phyloP scores from a whole-genome alignment of 2,329 filamentous ascomycete genomes.

The Ascochyta koolunga region DNA sequence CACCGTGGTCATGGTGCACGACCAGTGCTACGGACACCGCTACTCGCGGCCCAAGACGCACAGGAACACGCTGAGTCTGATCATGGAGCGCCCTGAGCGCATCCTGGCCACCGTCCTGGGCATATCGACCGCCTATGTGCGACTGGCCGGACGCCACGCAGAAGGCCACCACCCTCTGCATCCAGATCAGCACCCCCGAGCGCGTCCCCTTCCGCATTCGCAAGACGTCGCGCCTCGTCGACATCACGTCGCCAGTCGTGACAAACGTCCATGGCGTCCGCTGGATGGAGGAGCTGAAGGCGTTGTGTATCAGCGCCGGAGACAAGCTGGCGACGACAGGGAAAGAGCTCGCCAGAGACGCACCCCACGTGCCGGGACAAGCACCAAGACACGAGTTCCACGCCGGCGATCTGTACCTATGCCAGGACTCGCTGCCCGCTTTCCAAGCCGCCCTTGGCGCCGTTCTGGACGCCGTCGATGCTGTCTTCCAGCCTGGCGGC shows the following conservation, averaged over 20 bases:
- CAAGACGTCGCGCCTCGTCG: slow-evolving; percentile 75
- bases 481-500: slow-evolving; percentile 72
- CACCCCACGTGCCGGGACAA: slow-evolving; percentile 31
- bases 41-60: slow-evolving; percentile 83
- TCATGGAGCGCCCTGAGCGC: slow-evolving; percentile 92
- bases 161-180: slow-evolving; percentile 72
- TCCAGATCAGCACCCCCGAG: slow-evolving; percentile 65
- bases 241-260: slow-evolving; percentile 76
- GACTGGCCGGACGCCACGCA: slow-evolving; percentile 80
- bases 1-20: slow-evolving; percentile 85
- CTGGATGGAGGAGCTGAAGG: slow-evolving; percentile 91
- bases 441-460: slow-evolving; percentile 92
- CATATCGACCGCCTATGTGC: slow-evolving; percentile 84
- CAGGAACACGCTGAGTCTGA: slow-evolving; percentile 72
- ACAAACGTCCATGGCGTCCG: slow-evolving; percentile 88
- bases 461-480: slow-evolving; percentile 90
- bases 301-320: slow-evolving; percentile 83
- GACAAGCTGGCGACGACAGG: slow-evolving; percentile 75
- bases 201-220: slow-evolving; percentile 81
- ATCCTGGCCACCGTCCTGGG: slow-evolving; percentile 84
- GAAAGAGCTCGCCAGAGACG: slow-evolving; percentile 73
- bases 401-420: slow-evolving; percentile 89
- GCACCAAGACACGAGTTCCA: slow-evolving; percentile 74
- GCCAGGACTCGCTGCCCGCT: slow-evolving; percentile 81
- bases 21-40: slow-evolving; percentile 93